phyloP scores from a whole-genome alignment of 2,329 filamentous ascomycete genomes.

The Colletotrichum brevisporum region DNA sequence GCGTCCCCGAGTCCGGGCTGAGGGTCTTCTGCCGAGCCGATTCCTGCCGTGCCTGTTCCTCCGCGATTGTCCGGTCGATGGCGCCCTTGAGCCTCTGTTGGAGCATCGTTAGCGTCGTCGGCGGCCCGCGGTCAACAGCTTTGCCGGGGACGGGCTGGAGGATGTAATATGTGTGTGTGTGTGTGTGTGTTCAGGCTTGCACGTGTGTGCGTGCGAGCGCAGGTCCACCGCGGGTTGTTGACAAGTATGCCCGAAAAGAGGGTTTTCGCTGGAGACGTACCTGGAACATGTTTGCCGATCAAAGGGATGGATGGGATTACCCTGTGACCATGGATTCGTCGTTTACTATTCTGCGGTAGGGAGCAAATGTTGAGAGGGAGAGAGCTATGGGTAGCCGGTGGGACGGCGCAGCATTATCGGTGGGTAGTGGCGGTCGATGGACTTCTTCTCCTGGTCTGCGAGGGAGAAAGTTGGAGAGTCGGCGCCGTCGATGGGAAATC shows the following conservation, averaged over 20 bases:
- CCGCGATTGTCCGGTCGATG: conserved; percentile 89
- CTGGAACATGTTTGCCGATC: conserved; percentile 46
- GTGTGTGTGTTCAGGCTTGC: no score
- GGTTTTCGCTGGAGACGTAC: conserved; percentile 40
- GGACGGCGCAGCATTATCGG: conserved; percentile 33
- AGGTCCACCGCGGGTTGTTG: no score
- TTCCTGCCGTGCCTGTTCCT: conserved; percentile 88
- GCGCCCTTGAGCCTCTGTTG: conserved; percentile 83
- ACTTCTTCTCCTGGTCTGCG: not conserved
- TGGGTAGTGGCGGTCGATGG: not conserved
- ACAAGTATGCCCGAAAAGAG: conserved; percentile 6
- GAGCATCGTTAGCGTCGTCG: not conserved
- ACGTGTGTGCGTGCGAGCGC: not conserved
- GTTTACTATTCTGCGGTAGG: conserved; percentile 5
- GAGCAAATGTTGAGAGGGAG: conserved; percentile 2
- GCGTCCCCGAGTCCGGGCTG: conserved; percentile 29
- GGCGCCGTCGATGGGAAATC: not conserved
- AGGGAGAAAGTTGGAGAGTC: not conserved
- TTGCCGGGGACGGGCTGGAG: not conserved
- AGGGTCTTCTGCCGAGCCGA: conserved; percentile 44
- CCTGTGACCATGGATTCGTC: conserved; percentile 37
- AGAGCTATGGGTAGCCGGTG: conserved; percentile 27
- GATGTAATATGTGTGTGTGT: not conserved
- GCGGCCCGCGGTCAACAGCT: not conserved
- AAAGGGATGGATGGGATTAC: conserved; percentile 39